Base-by-base conservation (phyloP, 176 grass and related monocot genomes). In the Oryza glaberrima region DNA sequence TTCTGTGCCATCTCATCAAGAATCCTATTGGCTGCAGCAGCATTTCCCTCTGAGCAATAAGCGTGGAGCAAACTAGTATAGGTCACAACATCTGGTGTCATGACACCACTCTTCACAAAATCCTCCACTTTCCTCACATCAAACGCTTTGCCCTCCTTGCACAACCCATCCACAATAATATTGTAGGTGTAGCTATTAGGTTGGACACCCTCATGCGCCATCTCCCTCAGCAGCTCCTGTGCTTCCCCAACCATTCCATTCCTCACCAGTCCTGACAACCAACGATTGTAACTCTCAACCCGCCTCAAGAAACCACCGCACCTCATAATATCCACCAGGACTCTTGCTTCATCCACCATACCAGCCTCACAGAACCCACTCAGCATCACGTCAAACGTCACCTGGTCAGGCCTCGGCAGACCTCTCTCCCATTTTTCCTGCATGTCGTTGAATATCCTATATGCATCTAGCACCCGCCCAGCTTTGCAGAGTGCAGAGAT, bases 361-460 rank as follows among this genome's bases (percentile, higher is more conserved):
- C 83, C 83, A 30, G 85, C 87, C 66, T 88, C 92, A 48, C 96
- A 98, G 73, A 98, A 98, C 5, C 93, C 96, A 35, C 84, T 78
- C 67, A 98, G 76, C 81, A 98, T 98, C 51, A 95, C 20, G 15
- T 95, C 90, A 46, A 95, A 98, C 1, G 93, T 98, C 65, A 91
- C 88, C 66, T 94, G 96, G 76, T 95, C 68, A n/a, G 96, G 96
- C 86, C 83, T 94, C 1, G 93, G 93, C 49, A 98, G 81, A n/a
- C 86, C 91, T 65, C 70, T 80, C 80, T 92, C 73, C 88, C 86
- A 80, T 28, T 88, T 90, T 77, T 95, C 91, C 67, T 92, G 93
- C 93, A 98, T 98, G 81, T 98, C 96, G 34, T 85, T 88, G 74
- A 98, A 98, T 83, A 95, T 95, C 56, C 81, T 86, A 78, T 95